phyloP scores from a whole-genome alignment of 2,329 filamentous ascomycete genomes.

The Phaeosphaeria sp. region DNA sequence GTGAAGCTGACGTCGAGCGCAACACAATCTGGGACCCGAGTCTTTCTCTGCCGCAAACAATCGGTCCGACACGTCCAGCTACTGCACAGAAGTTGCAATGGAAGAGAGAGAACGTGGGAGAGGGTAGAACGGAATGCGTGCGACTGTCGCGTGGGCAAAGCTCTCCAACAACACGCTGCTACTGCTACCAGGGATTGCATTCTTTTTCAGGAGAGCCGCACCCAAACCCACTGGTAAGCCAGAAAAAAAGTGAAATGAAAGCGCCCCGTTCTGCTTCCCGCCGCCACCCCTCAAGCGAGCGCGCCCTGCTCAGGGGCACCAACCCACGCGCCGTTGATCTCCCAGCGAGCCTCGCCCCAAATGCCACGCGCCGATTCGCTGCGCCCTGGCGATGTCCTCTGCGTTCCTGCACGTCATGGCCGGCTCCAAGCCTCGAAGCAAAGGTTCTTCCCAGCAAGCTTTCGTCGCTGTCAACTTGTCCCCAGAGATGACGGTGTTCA shows the following conservation, averaged over 20 bases:
- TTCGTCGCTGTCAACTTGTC: neutral
- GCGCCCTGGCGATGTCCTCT: neutral
- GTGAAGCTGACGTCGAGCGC: neutral
- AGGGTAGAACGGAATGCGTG: neutral
- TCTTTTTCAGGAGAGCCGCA: neutral
- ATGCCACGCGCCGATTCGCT: slow-evolving; percentile 1
- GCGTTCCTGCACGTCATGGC: slow-evolving; percentile 6
- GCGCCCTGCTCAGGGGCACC: neutral
- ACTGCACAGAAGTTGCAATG: neutral
- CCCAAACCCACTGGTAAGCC: neutral
- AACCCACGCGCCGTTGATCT: neutral
- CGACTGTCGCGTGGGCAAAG: neutral
- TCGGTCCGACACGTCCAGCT: neutral
- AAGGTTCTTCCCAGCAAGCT: neutral
- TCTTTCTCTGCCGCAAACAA: neutral
- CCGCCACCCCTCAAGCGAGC: neutral
- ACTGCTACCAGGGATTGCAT: neutral
- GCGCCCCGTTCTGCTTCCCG: slow-evolving; percentile 9
- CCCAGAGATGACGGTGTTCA: neutral
- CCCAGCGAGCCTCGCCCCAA: slow-evolving; percentile 13
- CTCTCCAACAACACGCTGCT: too few species aligned
- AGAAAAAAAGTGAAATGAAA: slow-evolving; percentile 30
- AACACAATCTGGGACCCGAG: neutral
- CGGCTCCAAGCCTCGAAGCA: neutral
- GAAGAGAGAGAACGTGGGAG: neutral